Evolutionary conservation across 257 asterid species (phyloP), one percentile per base, ranked within the genome.

Genomic region (Pogostemon cablin): DNA sequence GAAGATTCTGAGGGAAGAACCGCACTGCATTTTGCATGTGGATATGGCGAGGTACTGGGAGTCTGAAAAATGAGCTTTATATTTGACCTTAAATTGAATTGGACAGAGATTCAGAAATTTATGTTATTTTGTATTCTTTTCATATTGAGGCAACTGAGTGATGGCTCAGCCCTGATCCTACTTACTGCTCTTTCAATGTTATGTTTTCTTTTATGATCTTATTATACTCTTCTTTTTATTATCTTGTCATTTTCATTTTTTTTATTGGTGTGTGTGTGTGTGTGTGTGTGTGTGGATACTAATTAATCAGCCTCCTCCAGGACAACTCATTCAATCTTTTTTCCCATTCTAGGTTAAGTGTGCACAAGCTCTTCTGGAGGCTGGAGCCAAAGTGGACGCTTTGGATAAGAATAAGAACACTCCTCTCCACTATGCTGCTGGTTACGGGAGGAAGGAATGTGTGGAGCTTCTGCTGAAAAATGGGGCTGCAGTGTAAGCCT

Each of bases 361-460:
- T 79, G 90, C 90, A 41, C 88, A 83, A 73, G 78, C 87, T 79
- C 96, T 92, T 73, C 81, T 92, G 11, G 98, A 90, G 77, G 96
- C 96, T 59, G 96, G 96, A 67, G 93, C 96, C 9, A 90, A 90
- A 82, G 98, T 86, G 56, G 92, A 92, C 68, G 88, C 87, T 60
- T 79, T 92, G 84, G 98, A 92, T 75, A 86, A 88, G 87, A 92
- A 90, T 74, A 92, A 92, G 88, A 92, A 92, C 83, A 90, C 98
- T 32, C 96, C 98, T 68, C 98, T 92, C 66, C 98, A 92, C 71
- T 92, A 92, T 69, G 98, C 98, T n/a, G 96, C 98, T 32, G 98
- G 98, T 55, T 92, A 92, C 74, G 98, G 98, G 49, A 81, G 87
- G 78, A 92, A 90, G 87, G 95, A 90, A 20, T 90, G 96, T 39